Base-by-base conservation (phyloP, 106 monocot genomes). In the Dendrobium chrysotoxum region DNA sequence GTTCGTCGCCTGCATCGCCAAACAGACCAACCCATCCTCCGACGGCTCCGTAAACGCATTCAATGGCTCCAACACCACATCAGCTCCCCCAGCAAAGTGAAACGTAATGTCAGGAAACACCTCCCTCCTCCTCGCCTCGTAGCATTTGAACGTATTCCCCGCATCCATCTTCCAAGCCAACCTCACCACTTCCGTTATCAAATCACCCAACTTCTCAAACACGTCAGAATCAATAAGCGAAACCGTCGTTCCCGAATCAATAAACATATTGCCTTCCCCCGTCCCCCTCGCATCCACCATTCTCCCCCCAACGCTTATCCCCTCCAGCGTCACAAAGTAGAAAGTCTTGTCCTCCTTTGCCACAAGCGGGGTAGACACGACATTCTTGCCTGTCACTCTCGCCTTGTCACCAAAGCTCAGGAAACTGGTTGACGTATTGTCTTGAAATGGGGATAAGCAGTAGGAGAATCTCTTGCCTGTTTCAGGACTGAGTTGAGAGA, bases 401-500 rank as follows among this genome's bases (percentile, higher is more conserved):
- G 83, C 78, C 23, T 23, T 61, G 0, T 66, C n/a, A 0, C 83
- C 83, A 30, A 83, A 83, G 57, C 42, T 70, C 78, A 83, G 71
- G 53, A 53, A 40, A 25, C 83, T 73, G 35, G 25, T 53, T 1
- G 83, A 72, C 13, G 66, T 21, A 38, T 67, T 78, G 23, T 83
- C 70, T 3, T 39, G 30, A 35, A 78, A 83, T 18, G 78, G 83
- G 10, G 72, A 53, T 4, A 83, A 28, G 57, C 83, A 83, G 79
- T 83, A 79, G 72, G 83, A 83, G 72, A 83, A 83, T 18, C 72
- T 78, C n/a, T 68, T 20, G 16, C 28, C 40, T n/a, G 75, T 78
- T 1, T 6, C 16, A 5, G 83, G 83, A 5, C 42, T 40, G 0
- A 83, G 25, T 12, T 83, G 83, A 21, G 83, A 79, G n/a, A 79